A percentile compares a stretch with the other conserved stretches of the same genome.
These are phyloP conservation scores for Verticillium zaregamsianum DNA, from an alignment of 2,329 filamentous ascomycete species.

Conservation along the genomic window DNA sequence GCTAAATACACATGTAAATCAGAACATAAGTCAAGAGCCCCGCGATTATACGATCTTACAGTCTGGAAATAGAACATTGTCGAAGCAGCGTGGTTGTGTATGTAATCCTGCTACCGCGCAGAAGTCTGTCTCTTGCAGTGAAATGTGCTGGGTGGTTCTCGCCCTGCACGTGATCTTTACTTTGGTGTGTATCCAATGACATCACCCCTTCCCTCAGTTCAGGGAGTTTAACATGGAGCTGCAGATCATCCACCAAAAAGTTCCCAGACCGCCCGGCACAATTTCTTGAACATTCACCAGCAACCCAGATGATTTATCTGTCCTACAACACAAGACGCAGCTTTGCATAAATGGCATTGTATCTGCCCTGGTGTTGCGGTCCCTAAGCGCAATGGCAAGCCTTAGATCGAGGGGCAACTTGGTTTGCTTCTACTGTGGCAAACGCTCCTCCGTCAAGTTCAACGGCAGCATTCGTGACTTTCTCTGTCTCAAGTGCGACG, in stretches of 20 bases:
- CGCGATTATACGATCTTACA: too few species aligned
- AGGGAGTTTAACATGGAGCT: neutral
- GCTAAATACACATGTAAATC: too few species aligned
- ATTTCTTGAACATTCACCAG: conserved; percentile 15
- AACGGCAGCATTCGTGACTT: conserved; percentile 61
- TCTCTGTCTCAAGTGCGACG: conserved; percentile 73
- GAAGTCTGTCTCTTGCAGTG: neutral
- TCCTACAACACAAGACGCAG: conserved; percentile 7
- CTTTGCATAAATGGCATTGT: conserved; percentile 14
- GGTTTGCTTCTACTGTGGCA: conserved; percentile 81
- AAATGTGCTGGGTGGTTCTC: neutral
- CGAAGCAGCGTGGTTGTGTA: too few species aligned
- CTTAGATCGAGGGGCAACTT: conserved; percentile 41
- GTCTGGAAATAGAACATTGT: too few species aligned
- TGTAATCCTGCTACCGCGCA: too few species aligned
- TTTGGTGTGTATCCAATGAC: neutral
- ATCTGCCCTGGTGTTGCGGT: conserved; percentile 1
- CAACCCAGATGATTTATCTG: neutral
- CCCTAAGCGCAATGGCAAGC: conserved; percentile 32
- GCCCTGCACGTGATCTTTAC: neutral
- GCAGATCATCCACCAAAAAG: neutral
- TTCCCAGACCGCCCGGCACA: conserved; percentile 29
- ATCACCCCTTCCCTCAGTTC: neutral
- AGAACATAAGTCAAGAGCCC: too few species aligned
- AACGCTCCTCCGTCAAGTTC: conserved; percentile 56